Evolutionary conservation across 106 monocot species (phyloP).

Genomic region (Amphibolis antarctica): DNA sequence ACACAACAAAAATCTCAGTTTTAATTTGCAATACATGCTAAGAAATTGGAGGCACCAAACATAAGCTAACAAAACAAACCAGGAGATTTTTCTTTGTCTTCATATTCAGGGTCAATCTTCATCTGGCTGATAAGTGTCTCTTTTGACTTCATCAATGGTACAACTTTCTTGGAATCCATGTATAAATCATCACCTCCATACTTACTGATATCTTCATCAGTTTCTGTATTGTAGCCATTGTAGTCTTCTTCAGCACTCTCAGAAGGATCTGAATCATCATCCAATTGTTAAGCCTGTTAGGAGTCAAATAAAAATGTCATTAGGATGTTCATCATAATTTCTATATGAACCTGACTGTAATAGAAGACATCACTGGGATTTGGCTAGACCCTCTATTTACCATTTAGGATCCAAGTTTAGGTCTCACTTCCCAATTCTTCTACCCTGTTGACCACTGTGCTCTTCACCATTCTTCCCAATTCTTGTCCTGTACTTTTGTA

Average conservation of each 20-base stretch:
- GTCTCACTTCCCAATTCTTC: too few species aligned
- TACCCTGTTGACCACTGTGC: too few species aligned
- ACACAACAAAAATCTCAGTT: not conserved
- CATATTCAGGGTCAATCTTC: slow-evolving; percentile 28
- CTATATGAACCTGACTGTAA: too few species aligned
- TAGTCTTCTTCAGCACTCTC: slow-evolving; percentile 29
- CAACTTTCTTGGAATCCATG: slow-evolving; percentile 20
- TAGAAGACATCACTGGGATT: too few species aligned
- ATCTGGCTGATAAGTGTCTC: slow-evolving; percentile 30
- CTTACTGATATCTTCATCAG: slow-evolving; percentile 40
- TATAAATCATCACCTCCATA: slow-evolving; percentile 32
- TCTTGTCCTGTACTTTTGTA: slow-evolving; percentile 93
- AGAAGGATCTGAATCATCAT: slow-evolving; percentile 16
- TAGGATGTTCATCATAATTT: too few species aligned
- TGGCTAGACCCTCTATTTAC: too few species aligned
- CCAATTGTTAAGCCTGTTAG: too few species aligned
- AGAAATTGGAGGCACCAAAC: not conserved
- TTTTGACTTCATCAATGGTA: slow-evolving; percentile 33
- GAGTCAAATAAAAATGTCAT: too few species aligned
- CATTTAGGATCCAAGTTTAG: too few species aligned
- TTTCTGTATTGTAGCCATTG: slow-evolving; percentile 45
- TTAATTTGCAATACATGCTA: not conserved
- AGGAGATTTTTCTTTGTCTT: slow-evolving; percentile 35
- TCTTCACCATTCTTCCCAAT: slow-evolving; percentile 19
- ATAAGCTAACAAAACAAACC: slow-evolving; percentile 20